Conservation (phyloP, 148 eudicot genomes). For the Gaultheria prostrata region DNA sequence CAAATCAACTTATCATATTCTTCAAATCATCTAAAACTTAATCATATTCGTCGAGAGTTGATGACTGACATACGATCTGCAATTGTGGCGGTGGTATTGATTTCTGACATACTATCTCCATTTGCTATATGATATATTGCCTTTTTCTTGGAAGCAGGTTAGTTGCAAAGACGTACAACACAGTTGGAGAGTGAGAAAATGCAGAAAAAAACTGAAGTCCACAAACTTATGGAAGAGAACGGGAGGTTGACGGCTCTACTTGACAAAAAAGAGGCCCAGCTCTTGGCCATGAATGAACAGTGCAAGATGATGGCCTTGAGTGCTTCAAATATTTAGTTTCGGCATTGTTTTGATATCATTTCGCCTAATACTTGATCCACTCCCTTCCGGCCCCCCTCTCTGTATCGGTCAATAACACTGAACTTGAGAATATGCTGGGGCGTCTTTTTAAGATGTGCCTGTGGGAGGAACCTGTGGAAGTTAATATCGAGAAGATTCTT, state of each 20-base stretch:
- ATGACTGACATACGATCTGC: not conserved
- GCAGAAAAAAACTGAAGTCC: slow-evolving; percentile 87
- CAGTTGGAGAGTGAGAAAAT: slow-evolving; percentile 82
- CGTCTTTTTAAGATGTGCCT: slow-evolving; percentile 13
- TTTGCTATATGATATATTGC: not conserved
- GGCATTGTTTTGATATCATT: not conserved
- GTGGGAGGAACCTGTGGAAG: not conserved
- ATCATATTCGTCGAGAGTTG: not conserved
- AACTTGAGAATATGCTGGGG: not conserved
- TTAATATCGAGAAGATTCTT: not conserved
- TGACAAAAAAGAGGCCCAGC: slow-evolving; percentile 90
- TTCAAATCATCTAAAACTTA: not conserved
- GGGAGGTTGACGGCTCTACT: slow-evolving; percentile 63
- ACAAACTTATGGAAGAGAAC: slow-evolving; percentile 89
- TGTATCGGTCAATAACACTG: not conserved
- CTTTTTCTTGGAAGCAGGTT: slow-evolving; percentile 40
- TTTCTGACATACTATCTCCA: not conserved
- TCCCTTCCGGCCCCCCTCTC: not conserved
- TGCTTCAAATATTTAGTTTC: slow-evolving; percentile 47
- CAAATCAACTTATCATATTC: not conserved
- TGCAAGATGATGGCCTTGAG: slow-evolving; percentile 90
- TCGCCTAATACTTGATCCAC: not conserved
- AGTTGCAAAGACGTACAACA: slow-evolving; percentile 61
- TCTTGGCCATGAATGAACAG: slow-evolving; percentile 92
- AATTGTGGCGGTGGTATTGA: not conserved